These are phyloP conservation scores for Guadua angustifolia DNA, from an alignment of 176 grass and related monocot species.

Conservation along the genomic window DNA sequence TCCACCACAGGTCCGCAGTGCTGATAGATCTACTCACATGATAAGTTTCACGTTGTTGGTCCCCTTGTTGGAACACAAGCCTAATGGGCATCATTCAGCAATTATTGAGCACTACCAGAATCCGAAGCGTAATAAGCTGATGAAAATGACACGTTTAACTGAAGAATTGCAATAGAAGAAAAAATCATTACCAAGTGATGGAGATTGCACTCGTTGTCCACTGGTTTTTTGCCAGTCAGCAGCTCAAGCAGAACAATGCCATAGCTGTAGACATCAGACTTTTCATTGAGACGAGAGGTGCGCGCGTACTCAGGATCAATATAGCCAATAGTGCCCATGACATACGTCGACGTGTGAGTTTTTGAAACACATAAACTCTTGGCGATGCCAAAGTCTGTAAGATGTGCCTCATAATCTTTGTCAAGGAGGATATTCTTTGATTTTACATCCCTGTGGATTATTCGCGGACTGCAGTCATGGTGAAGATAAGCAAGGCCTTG, in stretches of 20 bases:
- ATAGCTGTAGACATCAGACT: conserved; percentile 97
- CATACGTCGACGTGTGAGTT: conserved; percentile 91
- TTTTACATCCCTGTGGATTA: conserved; percentile 95
- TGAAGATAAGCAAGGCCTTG: conserved; percentile 96
- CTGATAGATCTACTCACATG: conserved; percentile 72
- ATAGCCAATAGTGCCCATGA: conserved; percentile 99
- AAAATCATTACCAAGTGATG: conserved; percentile 82
- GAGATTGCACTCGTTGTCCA: conserved; percentile 96
- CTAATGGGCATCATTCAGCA: conserved; percentile 50
- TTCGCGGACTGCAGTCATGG: conserved; percentile 89
- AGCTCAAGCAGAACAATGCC: conserved; percentile 90
- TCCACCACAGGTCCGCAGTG: conserved; percentile 45
- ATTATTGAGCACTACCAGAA: conserved; percentile 59
- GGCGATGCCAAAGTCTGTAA: conserved; percentile 95
- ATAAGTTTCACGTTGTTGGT: conserved; percentile 59
- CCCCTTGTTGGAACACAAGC: conserved; percentile 57
- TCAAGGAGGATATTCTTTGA: conserved; percentile 97
- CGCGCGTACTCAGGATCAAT: conserved; percentile 96
- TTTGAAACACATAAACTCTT: conserved; percentile 96
- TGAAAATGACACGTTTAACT: conserved; percentile 26
- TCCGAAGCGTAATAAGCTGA: conserved; percentile 48
- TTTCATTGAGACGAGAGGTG: conserved; percentile 89
- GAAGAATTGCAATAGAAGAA: conserved; percentile 16
- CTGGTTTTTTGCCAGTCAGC: conserved; percentile 82
- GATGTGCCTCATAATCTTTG: conserved; percentile 87